Percentiles rank a stretch among this genome's conserved stretches.
Conservation (phyloP, 2,329 filamentous ascomycete species). For the Botrytis porri region DNA sequence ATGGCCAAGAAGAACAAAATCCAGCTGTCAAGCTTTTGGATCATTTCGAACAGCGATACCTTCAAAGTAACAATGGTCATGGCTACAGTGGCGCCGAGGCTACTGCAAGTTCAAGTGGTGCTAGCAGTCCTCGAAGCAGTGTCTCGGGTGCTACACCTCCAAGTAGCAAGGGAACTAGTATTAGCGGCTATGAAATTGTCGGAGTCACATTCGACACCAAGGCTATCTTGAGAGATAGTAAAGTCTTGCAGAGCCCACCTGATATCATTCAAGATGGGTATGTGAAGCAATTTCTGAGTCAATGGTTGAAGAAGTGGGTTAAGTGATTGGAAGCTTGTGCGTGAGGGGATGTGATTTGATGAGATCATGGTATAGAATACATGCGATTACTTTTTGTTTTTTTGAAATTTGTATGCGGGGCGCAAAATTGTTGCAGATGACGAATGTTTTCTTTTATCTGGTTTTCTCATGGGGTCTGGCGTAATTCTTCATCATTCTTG, state of each 20-base stretch:
- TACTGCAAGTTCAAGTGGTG: background rate
- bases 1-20: conserved; percentile 38
- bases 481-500: conserved; percentile 13
- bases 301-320: conserved; percentile 19
- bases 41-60: conserved; percentile 21
- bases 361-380: background rate
- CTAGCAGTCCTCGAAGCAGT: conserved; percentile 9
- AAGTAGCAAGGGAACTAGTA: conserved; percentile 4
- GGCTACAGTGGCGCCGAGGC: background rate
- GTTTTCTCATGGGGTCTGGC: conserved; percentile 22
- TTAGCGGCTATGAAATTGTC: conserved; percentile 12
- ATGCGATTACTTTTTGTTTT: background rate
- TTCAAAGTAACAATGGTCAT: conserved; percentile 15
- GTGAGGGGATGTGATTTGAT: background rate
- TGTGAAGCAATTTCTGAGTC: conserved; percentile 16
- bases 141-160: background rate
- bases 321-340: background rate
- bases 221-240: conserved; percentile 17
- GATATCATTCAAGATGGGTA: conserved; percentile 21
- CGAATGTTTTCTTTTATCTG: background rate
- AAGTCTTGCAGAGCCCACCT: conserved; percentile 14
- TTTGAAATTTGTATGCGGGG: background rate
- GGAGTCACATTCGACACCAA: conserved; percentile 20
- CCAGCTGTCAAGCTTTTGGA: conserved; percentile 26
- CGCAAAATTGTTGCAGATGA: background rate